Conservation (phyloP, 2,329 filamentous ascomycete species). For the Trichoderma sp. region DNA sequence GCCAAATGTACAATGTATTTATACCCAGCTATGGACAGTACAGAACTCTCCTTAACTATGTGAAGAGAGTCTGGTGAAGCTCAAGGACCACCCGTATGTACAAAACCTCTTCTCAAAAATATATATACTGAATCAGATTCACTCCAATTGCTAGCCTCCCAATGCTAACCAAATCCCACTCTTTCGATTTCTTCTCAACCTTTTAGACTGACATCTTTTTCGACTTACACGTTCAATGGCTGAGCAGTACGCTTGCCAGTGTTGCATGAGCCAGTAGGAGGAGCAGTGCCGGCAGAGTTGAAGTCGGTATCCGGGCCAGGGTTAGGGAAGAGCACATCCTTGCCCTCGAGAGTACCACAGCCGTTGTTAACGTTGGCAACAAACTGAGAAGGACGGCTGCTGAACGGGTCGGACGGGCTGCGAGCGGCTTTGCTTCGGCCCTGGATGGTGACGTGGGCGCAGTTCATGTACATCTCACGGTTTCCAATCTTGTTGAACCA, state of each 20-base stretch:
- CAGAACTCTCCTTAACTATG: background rate
- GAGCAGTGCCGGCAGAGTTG: background rate
- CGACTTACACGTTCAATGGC: background rate
- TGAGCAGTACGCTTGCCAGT: background rate
- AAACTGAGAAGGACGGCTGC: slow-evolving; percentile 61
- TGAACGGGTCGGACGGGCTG: slow-evolving; percentile 41
- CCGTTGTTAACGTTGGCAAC: slow-evolving; percentile 58
- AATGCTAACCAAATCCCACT: background rate
- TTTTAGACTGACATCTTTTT: no score
- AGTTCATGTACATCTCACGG: slow-evolving; percentile 84
- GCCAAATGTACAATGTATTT: background rate
- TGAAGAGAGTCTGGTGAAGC: background rate
- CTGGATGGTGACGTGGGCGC: slow-evolving; percentile 64
- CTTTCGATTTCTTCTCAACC: background rate
- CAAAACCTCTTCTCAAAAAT: background rate
- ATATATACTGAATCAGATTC: background rate
- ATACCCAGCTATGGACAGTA: background rate
- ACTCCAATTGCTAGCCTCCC: background rate
- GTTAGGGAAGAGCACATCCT: slow-evolving; percentile 58
- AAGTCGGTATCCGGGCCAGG: slow-evolving; percentile 50
- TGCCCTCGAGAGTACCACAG: slow-evolving; percentile 52
- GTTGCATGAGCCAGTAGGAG: slow-evolving; percentile 9
- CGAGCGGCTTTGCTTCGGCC: slow-evolving; percentile 32
- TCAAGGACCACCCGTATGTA: background rate
- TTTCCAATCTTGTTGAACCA: slow-evolving; percentile 76